Percentiles rank a stretch among this genome's conserved stretches.
Evolutionary conservation across 495 filamentous ascomycete species (phyloP).

Genomic region (Tirmania nivea): DNA sequence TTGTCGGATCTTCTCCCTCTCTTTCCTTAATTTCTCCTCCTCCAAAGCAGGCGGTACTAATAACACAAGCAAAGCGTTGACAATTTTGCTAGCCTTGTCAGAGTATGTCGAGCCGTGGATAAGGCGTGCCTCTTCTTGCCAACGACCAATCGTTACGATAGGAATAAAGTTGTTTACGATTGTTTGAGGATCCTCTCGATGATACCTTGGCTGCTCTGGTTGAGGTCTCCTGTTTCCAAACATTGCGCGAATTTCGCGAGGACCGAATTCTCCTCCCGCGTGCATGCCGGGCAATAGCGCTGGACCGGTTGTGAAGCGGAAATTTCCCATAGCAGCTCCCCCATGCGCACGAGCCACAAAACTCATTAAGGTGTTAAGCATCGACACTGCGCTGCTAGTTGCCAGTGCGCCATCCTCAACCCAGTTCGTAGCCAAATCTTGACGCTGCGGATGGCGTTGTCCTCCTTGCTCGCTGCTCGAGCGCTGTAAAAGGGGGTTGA

Average conservation of each 20-base stretch:
- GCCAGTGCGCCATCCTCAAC: constrained; percentile 28
- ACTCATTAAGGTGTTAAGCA: constrained; percentile 37
- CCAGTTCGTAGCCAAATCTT: constrained; percentile 30
- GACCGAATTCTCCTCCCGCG: constrained; percentile 22
- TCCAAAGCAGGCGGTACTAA: constrained; percentile 71
- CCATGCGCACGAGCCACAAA: constrained; percentile 27
- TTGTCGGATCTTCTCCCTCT: constrained; percentile 29
- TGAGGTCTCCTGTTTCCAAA: constrained; percentile 30
- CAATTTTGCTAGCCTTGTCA: constrained; percentile 50
- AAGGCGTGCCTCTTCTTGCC: constrained; percentile 79
- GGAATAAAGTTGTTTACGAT: constrained; percentile 33
- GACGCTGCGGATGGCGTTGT: constrained; percentile 8
- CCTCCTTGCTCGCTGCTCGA: constrained; percentile 13
- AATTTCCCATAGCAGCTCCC: not conserved
- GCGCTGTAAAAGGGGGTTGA: constrained; percentile 18
- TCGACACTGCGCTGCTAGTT: constrained; percentile 24
- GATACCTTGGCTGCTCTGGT: constrained; percentile 18
- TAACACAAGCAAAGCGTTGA: constrained; percentile 46
- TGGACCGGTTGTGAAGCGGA: not conserved
- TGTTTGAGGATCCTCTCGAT: constrained; percentile 17
- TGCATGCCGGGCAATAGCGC: not conserved
- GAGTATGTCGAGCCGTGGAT: constrained; percentile 46
- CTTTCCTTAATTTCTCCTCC: constrained; percentile 43
- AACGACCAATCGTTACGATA: constrained; percentile 46
- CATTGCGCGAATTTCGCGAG: constrained; percentile 35